Base-by-base conservation (phyloP, 2,329 filamentous ascomycete genomes). In the Ophiognomonia clavigignenti-juglandacearum region DNA sequence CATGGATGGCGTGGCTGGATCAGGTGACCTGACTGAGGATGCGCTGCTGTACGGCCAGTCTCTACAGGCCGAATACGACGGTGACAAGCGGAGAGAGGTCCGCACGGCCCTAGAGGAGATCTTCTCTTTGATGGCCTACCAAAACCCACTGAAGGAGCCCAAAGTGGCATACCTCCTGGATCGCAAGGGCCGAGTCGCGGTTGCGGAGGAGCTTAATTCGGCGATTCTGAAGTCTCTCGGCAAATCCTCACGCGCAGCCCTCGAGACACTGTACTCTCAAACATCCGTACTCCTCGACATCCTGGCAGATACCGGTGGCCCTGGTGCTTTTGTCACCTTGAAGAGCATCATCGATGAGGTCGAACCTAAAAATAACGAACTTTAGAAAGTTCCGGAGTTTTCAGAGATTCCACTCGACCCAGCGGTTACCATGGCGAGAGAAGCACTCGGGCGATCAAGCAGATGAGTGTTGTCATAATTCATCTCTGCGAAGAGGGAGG, bases 171-270 rank as follows among this genome's bases (percentile, higher is more conserved):
- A 88, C 60, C 70, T 96, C 50, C 71, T 98, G 48, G 88, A 95
- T 58, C 74, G 78, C 32, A 80, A 78, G 43, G 89, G 88, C 1
- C 75, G 93, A 36, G 80, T 83, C 16, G 75, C 81, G 16, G 88
- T 97, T 34, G 91, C 91, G 8, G 93, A 98, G 69, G 91, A 96
- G 64, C 73, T 98, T 47, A 97, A 97, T 65, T 88, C 88, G 51
- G 91, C 89, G 39, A 96, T 98, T 57, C 66, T 98, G 51, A 92
- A 89, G 35, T 95, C 88, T 1, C 75, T 96, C 3, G 93, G 93
- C 41, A 95, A 95, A 67, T 92, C 89, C 0, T 90, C 88, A 3
- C 83, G 85, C 4, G 88, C 93, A 2, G 88, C 90, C 1, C 68
- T 98, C 24, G 92, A 97, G 64, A 85, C 82, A 51, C 65, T 96